Base-by-base conservation (phyloP, 306 rosid genomes). In the Sicyos baderoa region DNA sequence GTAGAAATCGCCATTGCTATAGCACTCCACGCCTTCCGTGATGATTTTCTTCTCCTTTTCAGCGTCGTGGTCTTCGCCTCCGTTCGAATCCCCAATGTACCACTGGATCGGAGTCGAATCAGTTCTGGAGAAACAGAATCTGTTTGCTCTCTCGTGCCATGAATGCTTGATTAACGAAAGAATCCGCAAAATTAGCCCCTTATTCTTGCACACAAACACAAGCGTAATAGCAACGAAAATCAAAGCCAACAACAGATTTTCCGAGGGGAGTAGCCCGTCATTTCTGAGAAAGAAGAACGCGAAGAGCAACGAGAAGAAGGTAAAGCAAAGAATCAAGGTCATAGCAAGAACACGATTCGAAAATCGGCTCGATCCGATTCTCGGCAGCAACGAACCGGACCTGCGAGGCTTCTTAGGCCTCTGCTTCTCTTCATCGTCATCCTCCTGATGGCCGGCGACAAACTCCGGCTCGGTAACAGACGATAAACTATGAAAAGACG, bases 1-100 rank as follows among this genome's bases (percentile, higher is more conserved):
- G 76, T 94, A 94, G 74, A 86, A 86, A 74, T 94, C 97, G 17
- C 99, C 99, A 80, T 86, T 94, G 84, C 97, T 88, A 86, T 88
- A 94, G 69, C 86, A 84, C 82, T 88, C 97, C 15, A 90, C 97
- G 2, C 99, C 99, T 72, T 90, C 99, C 51, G 85, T 78, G 19
- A 80, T 76, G 19, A 83, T 79, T 73, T 81, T 79, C 74, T 66
- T 66, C 67, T 72, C 77, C 23, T 57, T 81, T 12, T 6, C 19
- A 56, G 54, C 42, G 5, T 29, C 35, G 18, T 32, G n/a, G n/a
- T n/a, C 18, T 62, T 60, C 76, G 12, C 27, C 48, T 0, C 56
- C 56, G 44, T 54, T 76, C 16, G 87, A 69, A 56, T 86, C 95
- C 18, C 99, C 99, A 47, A 90, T 94, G 87, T 83, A 86, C 99